A percentile compares a stretch with the other conserved stretches of the same genome.
Evolutionary conservation across 345 rosid species (phyloP).

Genomic region (Firmiana major): DNA sequence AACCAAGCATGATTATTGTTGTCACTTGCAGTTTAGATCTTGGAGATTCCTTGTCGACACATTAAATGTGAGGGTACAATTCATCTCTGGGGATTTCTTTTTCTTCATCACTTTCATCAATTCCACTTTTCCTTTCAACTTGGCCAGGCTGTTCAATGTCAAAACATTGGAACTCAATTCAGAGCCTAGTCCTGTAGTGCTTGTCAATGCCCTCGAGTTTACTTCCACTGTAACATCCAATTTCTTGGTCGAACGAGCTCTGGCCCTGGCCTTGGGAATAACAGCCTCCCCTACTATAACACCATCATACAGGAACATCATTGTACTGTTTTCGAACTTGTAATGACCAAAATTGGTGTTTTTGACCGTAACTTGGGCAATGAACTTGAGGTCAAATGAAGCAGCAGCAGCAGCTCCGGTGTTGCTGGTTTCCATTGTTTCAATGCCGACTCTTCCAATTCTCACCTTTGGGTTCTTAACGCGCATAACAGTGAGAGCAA

Average conservation of each 20-base stretch:
- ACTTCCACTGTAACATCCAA: constrained; percentile 22
- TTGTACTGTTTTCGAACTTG: constrained; percentile 21
- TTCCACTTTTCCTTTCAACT: constrained; percentile 35
- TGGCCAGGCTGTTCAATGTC: constrained; percentile 26
- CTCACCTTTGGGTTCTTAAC: not conserved
- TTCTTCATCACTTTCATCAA: constrained; percentile 27
- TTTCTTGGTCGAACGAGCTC: constrained; percentile 23
- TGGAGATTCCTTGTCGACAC: constrained; percentile 19
- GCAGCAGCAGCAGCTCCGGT: constrained; percentile 2
- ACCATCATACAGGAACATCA: constrained; percentile 17
- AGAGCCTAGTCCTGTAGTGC: constrained; percentile 7
- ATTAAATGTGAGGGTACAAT: constrained; percentile 31
- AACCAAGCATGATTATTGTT: no score
- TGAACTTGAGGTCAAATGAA: constrained; percentile 22
- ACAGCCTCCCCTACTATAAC: constrained; percentile 21
- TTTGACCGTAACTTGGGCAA: constrained; percentile 24
- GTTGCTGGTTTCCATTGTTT: not conserved
- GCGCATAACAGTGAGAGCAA: not conserved
- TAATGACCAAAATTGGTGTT: constrained; percentile 41
- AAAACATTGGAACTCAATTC: constrained; percentile 33
- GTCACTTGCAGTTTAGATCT: no score
- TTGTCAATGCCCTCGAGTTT: constrained; percentile 14
- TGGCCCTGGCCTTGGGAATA: constrained; percentile 24
- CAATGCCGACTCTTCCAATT: not conserved
- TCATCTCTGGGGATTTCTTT: constrained; percentile 32